Conservation (phyloP, 306 rosid genomes). For the Dalbergia cochinchinensis region DNA sequence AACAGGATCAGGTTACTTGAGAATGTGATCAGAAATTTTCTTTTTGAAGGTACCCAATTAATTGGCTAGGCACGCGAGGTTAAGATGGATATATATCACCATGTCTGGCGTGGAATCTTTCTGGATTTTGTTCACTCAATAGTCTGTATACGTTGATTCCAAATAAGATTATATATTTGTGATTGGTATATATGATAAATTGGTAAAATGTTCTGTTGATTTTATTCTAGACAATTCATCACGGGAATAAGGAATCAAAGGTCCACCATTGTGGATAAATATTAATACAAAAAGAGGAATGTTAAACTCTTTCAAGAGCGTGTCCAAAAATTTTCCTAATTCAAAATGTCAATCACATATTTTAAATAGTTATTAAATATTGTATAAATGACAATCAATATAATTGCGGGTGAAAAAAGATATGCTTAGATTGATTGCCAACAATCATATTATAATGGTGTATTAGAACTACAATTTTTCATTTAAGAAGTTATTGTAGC, state of each 20-base stretch:
- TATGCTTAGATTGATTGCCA: too few species aligned
- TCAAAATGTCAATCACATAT: too few species aligned
- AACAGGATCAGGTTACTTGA: constrained; percentile 15
- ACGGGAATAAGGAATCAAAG: constrained; percentile 49
- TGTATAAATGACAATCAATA: too few species aligned
- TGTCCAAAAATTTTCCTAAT: too few species aligned
- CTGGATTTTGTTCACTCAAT: constrained; percentile 3
- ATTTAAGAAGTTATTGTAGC: not conserved
- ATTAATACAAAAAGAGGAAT: not conserved
- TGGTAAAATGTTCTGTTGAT: constrained; percentile 41
- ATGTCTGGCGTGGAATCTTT: constrained; percentile 42
- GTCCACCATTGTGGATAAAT: constrained; percentile 45
- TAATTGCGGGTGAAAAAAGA: too few species aligned
- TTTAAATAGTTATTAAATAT: too few species aligned
- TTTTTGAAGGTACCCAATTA: constrained; percentile 30
- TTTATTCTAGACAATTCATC: constrained; percentile 59
- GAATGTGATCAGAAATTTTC: not conserved
- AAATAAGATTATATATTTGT: not conserved
- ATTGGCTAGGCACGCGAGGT: constrained; percentile 28
- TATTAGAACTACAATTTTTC: not conserved
- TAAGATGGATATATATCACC: constrained; percentile 16
- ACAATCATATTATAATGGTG: not conserved
- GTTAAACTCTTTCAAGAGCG: too few species aligned
- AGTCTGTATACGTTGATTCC: not conserved
- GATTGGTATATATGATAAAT: not conserved